A percentile compares a stretch with the other conserved stretches of the same genome.
Evolutionary conservation across 257 asterid genomes (phyloP).

Genomic region (Datura wrightii): DNA sequence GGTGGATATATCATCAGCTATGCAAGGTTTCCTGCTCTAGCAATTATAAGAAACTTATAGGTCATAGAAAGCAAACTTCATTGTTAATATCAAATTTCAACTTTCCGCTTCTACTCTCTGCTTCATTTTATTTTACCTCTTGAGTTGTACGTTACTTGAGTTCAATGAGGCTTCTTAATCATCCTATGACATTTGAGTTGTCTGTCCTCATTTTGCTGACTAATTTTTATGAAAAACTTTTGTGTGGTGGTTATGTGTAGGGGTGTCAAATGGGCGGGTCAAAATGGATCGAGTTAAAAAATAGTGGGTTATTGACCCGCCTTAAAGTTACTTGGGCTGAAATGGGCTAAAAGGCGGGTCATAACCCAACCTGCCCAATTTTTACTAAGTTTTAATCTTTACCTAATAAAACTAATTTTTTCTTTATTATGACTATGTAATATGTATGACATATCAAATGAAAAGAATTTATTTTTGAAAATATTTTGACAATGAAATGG

Average conservation of each 20-base stretch:
- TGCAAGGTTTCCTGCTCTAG: slow-evolving; percentile 51
- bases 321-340: no score
- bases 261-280: no score
- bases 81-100: background rate
- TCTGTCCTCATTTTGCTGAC: background rate
- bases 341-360: no score
- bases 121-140: background rate
- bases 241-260: background rate
- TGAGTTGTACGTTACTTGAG: background rate
- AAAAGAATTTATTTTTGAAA: no score
- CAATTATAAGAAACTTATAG: background rate
- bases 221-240: background rate
- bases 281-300: no score
- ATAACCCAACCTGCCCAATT: no score
- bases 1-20: slow-evolving; percentile 67
- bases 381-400: no score
- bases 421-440: no score
- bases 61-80: slow-evolving; percentile 9
- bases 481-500: no score
- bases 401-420: no score
- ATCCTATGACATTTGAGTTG: background rate
- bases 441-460: no score
- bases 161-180: background rate
- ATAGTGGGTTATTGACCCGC: no score
- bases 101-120: background rate